These are phyloP conservation scores for Fallopia convolvulus DNA, from an alignment of 148 eudicot species.

Conservation along the genomic window DNA sequence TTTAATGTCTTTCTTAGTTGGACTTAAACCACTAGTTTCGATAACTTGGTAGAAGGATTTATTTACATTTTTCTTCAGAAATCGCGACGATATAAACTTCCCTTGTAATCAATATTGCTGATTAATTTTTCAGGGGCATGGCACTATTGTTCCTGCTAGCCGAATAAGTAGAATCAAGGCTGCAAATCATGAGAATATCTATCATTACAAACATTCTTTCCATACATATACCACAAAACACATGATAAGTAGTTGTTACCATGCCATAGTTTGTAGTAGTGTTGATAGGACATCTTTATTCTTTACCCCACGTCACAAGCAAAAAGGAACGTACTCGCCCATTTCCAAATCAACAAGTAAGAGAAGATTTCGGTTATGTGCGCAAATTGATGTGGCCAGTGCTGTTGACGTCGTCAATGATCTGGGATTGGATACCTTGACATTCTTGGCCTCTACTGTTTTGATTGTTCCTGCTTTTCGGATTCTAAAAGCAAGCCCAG, in stretches of 20 bases:
- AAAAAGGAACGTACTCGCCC: slow-evolving; percentile 24
- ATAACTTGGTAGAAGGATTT: neutral
- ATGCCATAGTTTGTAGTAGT: slow-evolving; percentile 17
- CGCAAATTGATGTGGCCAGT: slow-evolving; percentile 59
- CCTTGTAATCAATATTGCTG: neutral
- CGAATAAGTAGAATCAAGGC: slow-evolving; percentile 24
- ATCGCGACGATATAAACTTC: neutral
- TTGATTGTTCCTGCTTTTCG: slow-evolving; percentile 85
- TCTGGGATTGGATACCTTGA: slow-evolving; percentile 93
- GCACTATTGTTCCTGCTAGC: slow-evolving; percentile 26
- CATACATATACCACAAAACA: slow-evolving; percentile 16
- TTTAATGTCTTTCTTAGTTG: neutral
- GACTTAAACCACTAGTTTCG: neutral
- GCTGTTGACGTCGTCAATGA: slow-evolving; percentile 94
- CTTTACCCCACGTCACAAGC: slow-evolving; percentile 22
- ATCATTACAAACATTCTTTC: slow-evolving; percentile 23
- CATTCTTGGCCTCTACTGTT: slow-evolving; percentile 87
- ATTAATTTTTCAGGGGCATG: slow-evolving; percentile 36
- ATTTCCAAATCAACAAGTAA: slow-evolving; percentile 21
- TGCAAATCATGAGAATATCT: slow-evolving; percentile 16
- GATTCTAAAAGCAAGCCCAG: slow-evolving; percentile 82
- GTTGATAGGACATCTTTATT: slow-evolving; percentile 22
- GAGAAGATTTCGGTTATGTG: slow-evolving; percentile 34
- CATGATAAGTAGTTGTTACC: slow-evolving; percentile 23
- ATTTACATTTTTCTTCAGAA: neutral